Evolutionary conservation across 2,329 filamentous ascomycete genomes (phyloP), one percentile per base, ranked within the genome.

Genomic region (Colletotrichum horii): DNA sequence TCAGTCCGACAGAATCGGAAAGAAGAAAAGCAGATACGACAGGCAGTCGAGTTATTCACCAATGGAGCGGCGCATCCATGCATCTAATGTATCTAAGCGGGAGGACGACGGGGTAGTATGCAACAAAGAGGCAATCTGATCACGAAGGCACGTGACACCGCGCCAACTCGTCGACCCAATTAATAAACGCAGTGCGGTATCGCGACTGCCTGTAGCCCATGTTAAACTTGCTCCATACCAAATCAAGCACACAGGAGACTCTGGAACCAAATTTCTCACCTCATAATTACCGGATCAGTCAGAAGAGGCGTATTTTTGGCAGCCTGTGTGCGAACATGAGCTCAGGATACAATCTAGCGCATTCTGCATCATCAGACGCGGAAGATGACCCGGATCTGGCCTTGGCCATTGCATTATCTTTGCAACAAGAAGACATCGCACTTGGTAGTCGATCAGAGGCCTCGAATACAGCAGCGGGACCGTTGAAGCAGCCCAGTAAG

Each of bases 371-470:
- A 28, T 56, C 70, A 65, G 52, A 55, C 28, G 82, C 82, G 28
- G 88, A 90, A 61, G 89, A 92, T 24, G 90, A 93, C 67, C 90
- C 91, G 75, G 90, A 91, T 52, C 34, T 83, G 93, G n/a, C 87
- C 87, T 32, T 87, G 86, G 92, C 92, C 34, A 92, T 94, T 73
- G 91, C 88, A 19, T 83, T 93, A 32, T 93, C 91, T 11, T 84
- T 93, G 19, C 82, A 83, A 72, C 80, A 83, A 62, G 79, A 81
- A 62, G 70, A 78, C 26, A 32, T 11, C 7, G 6, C 52, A 16
- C 26, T 8, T 8, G 48, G n/a, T 43, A 28, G 70, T 34, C 55
- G 24, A 24, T 4, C 22, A 6, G 43, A 67, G 30, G 43, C 15
- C 24, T 19, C 55, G 5, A 8, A 7, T 3, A 15, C 43, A 28